Evolutionary conservation across 192 early-diverging fungal species (phyloP), one percentile per base, ranked within the genome.

Genomic region (Mortierella claussenii): DNA sequence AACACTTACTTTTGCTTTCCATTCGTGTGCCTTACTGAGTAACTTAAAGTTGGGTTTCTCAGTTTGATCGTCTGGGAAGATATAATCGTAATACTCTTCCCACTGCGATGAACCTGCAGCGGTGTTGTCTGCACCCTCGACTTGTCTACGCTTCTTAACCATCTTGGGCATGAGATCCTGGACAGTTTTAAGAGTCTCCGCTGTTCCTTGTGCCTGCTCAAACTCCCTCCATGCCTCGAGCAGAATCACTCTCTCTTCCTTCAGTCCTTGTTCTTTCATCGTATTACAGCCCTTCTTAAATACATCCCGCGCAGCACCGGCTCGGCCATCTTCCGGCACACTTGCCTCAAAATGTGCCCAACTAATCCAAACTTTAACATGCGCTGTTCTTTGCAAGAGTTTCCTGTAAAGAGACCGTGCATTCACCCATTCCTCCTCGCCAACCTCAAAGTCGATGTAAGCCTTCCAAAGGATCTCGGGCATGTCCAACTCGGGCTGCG

Each of bases 81-180:
- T 91, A 79, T 98, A 98, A 67, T 98, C 97, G 85, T 93, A 95
- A 88, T 97, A 99, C 86, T 99, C 98, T 76, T 99, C 98, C 90
- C 92, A 88, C 24, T 91, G 87, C 30, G 83, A 83, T 49, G 84
- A 84, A 24, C 68, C 86, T 21, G 82, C 85, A 1, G 34, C 30
- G 24, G 21, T 34, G 8, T 55, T 55, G 21, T 82, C 84, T 20
- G 82, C 69, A 60, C 85, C 81, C 45, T 87, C 89, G 23, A 85
- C 83, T 12, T 85, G 79, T 65, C 96, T 85, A 60, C 95, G 87
- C 76, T 91, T 93, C 80, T 97, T 96, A 79, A 99, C 96, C 46
- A 93, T 87, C 54, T 90, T 89, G 36, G 98, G 98, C 90, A 96
- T 89, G 64, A 89, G 87, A 18, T 65, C 76, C 81, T 92, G 83